A percentile compares a stretch with the other conserved stretches of the same genome.
Evolutionary conservation across 192 early-diverging fungal species (phyloP).

Genomic region (Funneliformis geosporum): DNA sequence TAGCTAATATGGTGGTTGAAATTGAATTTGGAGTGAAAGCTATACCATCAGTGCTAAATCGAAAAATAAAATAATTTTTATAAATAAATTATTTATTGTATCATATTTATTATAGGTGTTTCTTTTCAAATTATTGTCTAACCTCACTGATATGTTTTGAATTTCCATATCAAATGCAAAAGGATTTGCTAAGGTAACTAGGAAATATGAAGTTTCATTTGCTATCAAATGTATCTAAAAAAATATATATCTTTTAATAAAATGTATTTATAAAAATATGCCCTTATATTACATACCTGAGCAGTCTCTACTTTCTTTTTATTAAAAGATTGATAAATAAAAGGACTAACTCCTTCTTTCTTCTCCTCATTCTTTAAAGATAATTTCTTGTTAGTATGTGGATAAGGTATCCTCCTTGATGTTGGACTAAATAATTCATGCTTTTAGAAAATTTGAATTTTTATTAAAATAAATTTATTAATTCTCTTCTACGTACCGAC

Average conservation of each 20-base stretch:
- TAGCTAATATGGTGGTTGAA: conserved; percentile 67
- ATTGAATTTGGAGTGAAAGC: conserved; percentile 58
- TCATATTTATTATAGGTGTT: not conserved
- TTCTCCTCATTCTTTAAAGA: conserved; percentile 36
- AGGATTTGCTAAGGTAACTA: conserved; percentile 72
- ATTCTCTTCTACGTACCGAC: conserved; percentile 37
- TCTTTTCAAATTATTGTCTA: not conserved
- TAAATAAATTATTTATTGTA: not conserved
- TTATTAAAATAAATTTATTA: not conserved
- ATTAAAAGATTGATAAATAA: conserved; percentile 80
- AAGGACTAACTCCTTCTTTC: conserved; percentile 57
- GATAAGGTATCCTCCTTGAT: conserved; percentile 58
- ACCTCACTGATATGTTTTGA: conserved; percentile 63
- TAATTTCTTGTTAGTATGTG: conserved; percentile 50
- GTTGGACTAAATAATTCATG: conserved; percentile 45
- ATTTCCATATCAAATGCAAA: conserved; percentile 80
- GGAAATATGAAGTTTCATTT: conserved; percentile 68
- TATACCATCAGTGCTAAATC: conserved; percentile 59
- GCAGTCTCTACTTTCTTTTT: conserved; percentile 57
- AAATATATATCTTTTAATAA: not conserved
- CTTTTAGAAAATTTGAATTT: not conserved
- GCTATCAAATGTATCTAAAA: conserved; percentile 56
- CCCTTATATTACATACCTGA: conserved; percentile 34
- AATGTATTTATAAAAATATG: not conserved
- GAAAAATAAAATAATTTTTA: not conserved